Evolutionary conservation across 345 rosid species (phyloP), one percentile per base, ranked within the genome.

Genomic region (Iberis pinnata): DNA sequence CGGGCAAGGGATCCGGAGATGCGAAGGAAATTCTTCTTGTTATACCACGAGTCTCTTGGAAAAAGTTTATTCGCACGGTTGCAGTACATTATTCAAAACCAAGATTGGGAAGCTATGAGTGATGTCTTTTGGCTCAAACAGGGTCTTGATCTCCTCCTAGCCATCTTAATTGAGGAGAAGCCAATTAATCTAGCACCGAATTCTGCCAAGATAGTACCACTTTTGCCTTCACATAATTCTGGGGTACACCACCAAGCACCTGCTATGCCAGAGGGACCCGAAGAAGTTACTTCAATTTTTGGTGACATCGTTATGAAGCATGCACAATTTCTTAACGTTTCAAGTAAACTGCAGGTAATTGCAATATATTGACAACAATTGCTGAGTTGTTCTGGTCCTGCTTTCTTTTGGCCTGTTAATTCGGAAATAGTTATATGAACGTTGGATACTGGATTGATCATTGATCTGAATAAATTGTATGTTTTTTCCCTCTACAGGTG

Each of bases 61-160:
- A 90, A 87, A 72, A 79, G 77, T 20, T 72, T 88, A 71, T 87
- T 82, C 57, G 65, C 80, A 26, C 82, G 96, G 69, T 58, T 90
- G 75, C 95, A 90, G 45, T 87, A 71, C 64, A 87, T 90, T 51
- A 79, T 90, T 53, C 95, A 87, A 70, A 8, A 51, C 63, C 98
- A 90, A 75, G 95, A 90, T 43, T 90, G 98, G 98, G 95, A 90
- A 78, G 93, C 98, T 74, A 56, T 88, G 65, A 81, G 89, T 64
- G 95, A 90, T 76, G 98, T 84, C 56, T 90, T 90, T 74, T 90
- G 98, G 98, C 89, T 90, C 70, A 90, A 90, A 70, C 98, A 90
- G 68, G 96, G 98, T 42, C 93, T 90, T 65, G 98, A 90, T 83
- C 92, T 90, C 60, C 89, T 90, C 56, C 76, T 90, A 40, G 92